These are phyloP conservation scores for Solanum sejunctum DNA, from an alignment of 257 asterid genomes.

Conservation along the genomic window DNA sequence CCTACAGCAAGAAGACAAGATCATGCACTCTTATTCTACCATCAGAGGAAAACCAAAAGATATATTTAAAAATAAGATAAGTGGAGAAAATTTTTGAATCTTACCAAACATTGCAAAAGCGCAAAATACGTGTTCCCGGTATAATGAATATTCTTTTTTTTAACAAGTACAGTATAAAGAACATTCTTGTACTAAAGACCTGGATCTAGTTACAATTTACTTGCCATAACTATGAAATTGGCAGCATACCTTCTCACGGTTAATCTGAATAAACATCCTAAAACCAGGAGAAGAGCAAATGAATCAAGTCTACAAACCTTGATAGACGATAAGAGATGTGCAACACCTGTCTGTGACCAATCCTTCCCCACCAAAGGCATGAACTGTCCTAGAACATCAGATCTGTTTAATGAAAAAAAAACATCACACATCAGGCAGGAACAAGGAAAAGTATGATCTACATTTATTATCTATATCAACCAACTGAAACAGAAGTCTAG, in stretches of 20 bases:
- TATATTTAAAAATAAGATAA: background rate
- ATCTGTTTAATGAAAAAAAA: constrained; percentile 22
- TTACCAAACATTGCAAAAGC: background rate
- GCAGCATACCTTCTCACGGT: background rate
- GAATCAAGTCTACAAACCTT: constrained; percentile 28
- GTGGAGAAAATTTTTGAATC: background rate
- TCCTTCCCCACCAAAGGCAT: constrained; percentile 86
- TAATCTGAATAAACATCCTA: background rate
- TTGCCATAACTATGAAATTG: background rate
- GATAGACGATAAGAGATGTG: constrained; percentile 68
- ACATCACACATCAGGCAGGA: background rate
- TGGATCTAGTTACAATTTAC: background rate
- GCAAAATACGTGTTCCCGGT: background rate
- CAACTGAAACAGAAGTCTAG: background rate
- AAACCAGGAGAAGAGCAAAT: background rate
- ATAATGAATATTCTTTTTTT: background rate
- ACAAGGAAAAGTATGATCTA: background rate
- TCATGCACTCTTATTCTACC: background rate
- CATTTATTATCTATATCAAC: background rate
- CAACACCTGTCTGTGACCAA: constrained; percentile 82
- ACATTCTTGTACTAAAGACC: background rate
- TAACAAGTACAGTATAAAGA: background rate
- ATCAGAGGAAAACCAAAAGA: background rate
- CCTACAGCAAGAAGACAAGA: constrained; percentile 34
- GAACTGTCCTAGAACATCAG: constrained; percentile 78